Conservation (phyloP, 495 filamentous ascomycete species). For the Neurospora sp. region DNA sequence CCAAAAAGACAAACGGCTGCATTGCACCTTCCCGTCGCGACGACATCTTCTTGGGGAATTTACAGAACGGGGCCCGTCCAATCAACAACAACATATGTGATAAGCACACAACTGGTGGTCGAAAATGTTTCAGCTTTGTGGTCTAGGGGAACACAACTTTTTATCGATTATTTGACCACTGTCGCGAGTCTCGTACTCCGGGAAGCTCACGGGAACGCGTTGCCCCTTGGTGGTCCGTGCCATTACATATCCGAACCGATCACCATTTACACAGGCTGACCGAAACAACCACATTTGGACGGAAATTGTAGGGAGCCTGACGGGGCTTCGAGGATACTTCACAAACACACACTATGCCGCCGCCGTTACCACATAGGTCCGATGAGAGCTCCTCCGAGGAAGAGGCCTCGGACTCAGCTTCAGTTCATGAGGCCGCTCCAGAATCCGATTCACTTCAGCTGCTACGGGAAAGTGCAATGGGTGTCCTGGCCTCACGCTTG, state of each 20-base stretch:
- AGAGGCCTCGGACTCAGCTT: background rate
- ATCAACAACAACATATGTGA: too few species aligned
- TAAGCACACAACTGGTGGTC: too few species aligned
- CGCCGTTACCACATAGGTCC: background rate
- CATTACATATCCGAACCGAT: too few species aligned
- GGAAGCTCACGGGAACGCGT: too few species aligned
- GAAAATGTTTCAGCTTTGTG: too few species aligned
- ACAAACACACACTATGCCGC: background rate
- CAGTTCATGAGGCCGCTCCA: background rate
- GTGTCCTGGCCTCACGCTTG: background rate
- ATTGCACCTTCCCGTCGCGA: background rate
- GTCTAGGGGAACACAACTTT: too few species aligned
- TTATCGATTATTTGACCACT: too few species aligned
- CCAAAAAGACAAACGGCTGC: background rate
- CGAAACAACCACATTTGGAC: background rate
- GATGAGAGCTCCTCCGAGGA: background rate
- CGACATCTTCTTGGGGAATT: background rate
- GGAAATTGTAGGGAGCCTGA: background rate
- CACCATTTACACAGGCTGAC: background rate
- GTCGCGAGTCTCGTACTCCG: too few species aligned
- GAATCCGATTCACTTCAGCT: background rate
- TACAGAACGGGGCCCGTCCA: background rate
- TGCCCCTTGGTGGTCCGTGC: too few species aligned
- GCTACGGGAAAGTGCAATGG: background rate
- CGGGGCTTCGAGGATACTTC: background rate